Evolutionary conservation across 2,329 filamentous ascomycete genomes (phyloP), one percentile per base, ranked within the genome.

Genomic region (Sordariomycetes sp.): DNA sequence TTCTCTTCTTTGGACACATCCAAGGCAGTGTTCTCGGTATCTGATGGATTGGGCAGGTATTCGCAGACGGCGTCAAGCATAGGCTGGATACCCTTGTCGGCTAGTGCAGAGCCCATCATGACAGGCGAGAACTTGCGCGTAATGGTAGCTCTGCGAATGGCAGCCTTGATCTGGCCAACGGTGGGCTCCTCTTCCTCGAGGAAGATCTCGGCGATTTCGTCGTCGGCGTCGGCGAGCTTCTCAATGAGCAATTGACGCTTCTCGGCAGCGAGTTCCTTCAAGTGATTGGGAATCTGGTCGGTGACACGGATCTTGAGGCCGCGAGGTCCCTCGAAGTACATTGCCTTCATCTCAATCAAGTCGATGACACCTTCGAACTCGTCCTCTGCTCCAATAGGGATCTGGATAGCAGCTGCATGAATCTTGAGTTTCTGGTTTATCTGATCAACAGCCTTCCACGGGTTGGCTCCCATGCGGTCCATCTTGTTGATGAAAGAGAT

Each of bases 401-500:
- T 79, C 62, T 98, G 92, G 28, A 98, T 73, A 14, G 92, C 92
- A 10, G 92, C 92, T 21, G 92, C 92, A 21, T 85, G 80, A 34
- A 96, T 82, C 64, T 88, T 88, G 42, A 98, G 75, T 65, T 98
- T 98, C 50, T 80, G 75, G 66, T 94, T 95, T 70, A 98, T 96
- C 64, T 95, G 88, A 26, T 98, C 90, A 37, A 98, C 79, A 8
- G 87, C 88, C 64, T 94, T 95, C 78, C 88, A 98, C 8, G 92
- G 92, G 56, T 98, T 96, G 44, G 92, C 86, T 39, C 92, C 92
- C 83, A 95, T 95, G 45, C 92, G 82, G 55, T 98, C 92, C 90
- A 98, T 96, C 72, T 98, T 98, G 70, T 98, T 98, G 57, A 98
- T 79, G 53, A 98, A 98, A 35, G 85, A 94, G 57, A 98, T 80